These are phyloP conservation scores for Botryosphaeria agaves DNA, from an alignment of 2,329 filamentous ascomycete genomes.

Conservation along the genomic window DNA sequence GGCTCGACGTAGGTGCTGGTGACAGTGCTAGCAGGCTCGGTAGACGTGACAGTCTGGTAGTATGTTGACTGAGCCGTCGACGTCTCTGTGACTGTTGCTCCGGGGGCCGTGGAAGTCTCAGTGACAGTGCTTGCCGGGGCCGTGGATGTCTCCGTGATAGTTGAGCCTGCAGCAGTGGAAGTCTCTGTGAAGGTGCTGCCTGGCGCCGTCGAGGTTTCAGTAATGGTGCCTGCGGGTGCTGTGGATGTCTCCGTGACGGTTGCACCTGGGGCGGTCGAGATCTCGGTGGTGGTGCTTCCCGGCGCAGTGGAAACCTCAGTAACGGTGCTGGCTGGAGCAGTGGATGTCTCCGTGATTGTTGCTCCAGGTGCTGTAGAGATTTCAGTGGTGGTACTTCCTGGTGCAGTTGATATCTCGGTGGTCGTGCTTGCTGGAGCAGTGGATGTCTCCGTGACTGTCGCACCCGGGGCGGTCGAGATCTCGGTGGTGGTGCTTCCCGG, in stretches of 20 bases:
- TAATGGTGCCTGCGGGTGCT: background rate
- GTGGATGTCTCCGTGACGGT: background rate
- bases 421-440: background rate
- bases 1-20: background rate
- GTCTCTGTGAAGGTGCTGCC: too few species aligned
- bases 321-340: background rate
- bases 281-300: background rate
- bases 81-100: too few species aligned
- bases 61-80: too few species aligned
- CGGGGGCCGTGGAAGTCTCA: too few species aligned
- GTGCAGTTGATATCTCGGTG: background rate
- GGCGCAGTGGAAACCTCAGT: too few species aligned
- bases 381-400: background rate
- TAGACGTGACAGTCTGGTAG: background rate
- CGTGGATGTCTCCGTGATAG: background rate
- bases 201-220: too few species aligned
- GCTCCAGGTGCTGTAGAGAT: background rate
- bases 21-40: background rate
- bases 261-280: background rate
- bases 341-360: background rate
- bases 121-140: background rate
- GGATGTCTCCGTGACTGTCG: background rate
- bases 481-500: background rate
- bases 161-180: too few species aligned
- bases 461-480: background rate